Evolutionary conservation across 2,329 filamentous ascomycete genomes (phyloP).

Genomic region (Botrytis aclada): DNA sequence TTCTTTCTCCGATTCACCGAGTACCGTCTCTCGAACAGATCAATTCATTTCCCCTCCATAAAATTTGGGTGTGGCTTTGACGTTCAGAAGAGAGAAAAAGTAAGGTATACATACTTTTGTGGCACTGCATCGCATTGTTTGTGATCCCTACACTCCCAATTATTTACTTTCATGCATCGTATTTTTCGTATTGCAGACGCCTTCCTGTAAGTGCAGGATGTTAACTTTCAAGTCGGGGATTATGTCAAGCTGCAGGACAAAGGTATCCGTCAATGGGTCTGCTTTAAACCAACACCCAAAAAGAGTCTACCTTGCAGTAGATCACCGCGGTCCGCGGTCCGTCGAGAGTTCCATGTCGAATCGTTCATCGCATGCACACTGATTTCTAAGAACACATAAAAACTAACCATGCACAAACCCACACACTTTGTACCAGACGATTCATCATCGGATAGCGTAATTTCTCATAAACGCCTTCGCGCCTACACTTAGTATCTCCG

Average conservation of each 20-base stretch:
- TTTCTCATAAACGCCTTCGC: constrained; percentile 19
- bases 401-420: constrained; percentile 18
- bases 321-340: constrained; percentile 11
- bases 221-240: constrained; percentile 9
- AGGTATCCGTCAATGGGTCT: constrained; percentile 18
- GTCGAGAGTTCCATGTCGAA: constrained; percentile 3
- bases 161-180: constrained; percentile 3
- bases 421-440: constrained; percentile 1
- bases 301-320: constrained; percentile 11
- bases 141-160: constrained; percentile 13
- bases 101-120: constrained; percentile 7
- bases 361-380: constrained; percentile 2
- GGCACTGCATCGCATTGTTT: constrained; percentile 16
- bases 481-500: constrained; percentile 5
- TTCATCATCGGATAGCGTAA: constrained; percentile 17
- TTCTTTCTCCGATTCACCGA: constrained; percentile 12
- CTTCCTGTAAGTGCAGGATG: constrained; percentile 19
- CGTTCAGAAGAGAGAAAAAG: constrained; percentile 2
- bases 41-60: constrained; percentile 12
- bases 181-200: constrained; percentile 19
- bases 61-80: constrained; percentile 17
- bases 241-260: constrained; percentile 13
- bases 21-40: not conserved
- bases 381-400: constrained; percentile 5
- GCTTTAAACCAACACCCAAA: constrained; percentile 10